phyloP scores from a whole-genome alignment of 1,139 yeast genomes.

The Saccharomyces pastorianus region DNA sequence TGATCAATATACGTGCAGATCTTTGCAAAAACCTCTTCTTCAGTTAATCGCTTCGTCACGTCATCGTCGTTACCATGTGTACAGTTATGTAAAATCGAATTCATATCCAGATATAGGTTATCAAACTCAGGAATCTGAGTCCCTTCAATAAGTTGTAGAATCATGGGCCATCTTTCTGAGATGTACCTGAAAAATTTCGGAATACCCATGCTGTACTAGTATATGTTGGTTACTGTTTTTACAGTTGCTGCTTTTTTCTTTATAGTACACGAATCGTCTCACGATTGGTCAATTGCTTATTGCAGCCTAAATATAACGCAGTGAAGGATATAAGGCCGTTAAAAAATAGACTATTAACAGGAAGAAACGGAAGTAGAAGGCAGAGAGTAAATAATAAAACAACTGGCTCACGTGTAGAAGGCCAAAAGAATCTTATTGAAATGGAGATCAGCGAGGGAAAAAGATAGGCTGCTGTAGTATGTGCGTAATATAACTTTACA shows the following conservation, averaged over 20 bases:
- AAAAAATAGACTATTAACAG: too few relatives aligned
- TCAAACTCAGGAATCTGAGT: slow-evolving; percentile 89
- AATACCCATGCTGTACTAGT: slow-evolving; percentile 51
- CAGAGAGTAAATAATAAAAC: too few relatives aligned
- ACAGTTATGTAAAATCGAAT: slow-evolving; percentile 89
- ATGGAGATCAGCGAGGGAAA: too few relatives aligned
- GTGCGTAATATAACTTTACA: too few relatives aligned
- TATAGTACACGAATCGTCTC: not conserved
- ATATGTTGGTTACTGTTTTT: not conserved
- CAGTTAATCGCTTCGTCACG: slow-evolving; percentile 56
- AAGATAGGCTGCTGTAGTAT: too few relatives aligned
- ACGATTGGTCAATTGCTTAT: not conserved
- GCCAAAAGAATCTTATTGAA: too few relatives aligned
- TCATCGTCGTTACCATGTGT: slow-evolving; percentile 73
- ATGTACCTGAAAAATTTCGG: slow-evolving; percentile 94
- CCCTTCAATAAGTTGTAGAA: slow-evolving; percentile 80
- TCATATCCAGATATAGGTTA: slow-evolving; percentile 92
- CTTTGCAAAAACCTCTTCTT: slow-evolving; percentile 88
- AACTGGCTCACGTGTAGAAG: too few relatives aligned
- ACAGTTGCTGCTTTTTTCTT: not conserved
- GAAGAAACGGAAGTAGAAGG: too few relatives aligned
- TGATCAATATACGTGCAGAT: slow-evolving; percentile 93
- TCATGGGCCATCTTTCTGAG: slow-evolving; percentile 98
- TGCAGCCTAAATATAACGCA: not conserved
- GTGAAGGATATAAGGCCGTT: too few relatives aligned